Evolutionary conservation across 495 filamentous ascomycete species (phyloP), one percentile per base, ranked within the genome.

Genomic region (Talaromyces liani): DNA sequence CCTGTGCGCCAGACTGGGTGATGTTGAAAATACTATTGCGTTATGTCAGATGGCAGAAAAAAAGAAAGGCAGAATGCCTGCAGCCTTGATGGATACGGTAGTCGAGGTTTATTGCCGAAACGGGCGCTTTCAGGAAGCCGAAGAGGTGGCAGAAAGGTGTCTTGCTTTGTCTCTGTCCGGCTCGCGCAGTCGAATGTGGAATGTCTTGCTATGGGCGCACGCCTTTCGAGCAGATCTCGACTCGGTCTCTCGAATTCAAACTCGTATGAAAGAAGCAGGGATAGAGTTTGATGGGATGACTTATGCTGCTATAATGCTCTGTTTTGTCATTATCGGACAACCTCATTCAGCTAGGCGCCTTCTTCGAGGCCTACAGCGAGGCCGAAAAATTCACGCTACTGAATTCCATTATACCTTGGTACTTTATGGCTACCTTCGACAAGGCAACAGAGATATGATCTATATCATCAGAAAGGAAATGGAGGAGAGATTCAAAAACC

Each of bases 331-430:
- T 60, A 73, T 82, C 60, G 75, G 80, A 6, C 84, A 87, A 68
- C 79, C 89, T 9, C 80, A 86, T 59, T 80, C 82, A 65, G 94
- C 93, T 3, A 79, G 83, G 29, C 77, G 77, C 53, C 85, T 94
- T 45, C 76, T 97, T 31, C 72, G 77, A 24, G 72, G 75, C 0
- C 80, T 88, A 22, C 79, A 92, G 67, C 80, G 76, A 63, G 75
- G 84, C 20, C 77, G 79, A 6, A 75, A 81, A 6, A 77, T 92
- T 25, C 75, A 81, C 58, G 81, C 85, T 3, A 87, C 83, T 0
- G 78, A 83, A 12, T 79, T 88, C 10, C 91, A 97, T 70, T 95
- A 91, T 70, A 80, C 86, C n/a, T 83, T 91, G 5, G 73, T 93
- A 27, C 85, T 94, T 77, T 79, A 82, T 27, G 90, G 86, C 3